phyloP scores from a whole-genome alignment of 805 yeast species.

The Kodamaea neixiangensis region DNA sequence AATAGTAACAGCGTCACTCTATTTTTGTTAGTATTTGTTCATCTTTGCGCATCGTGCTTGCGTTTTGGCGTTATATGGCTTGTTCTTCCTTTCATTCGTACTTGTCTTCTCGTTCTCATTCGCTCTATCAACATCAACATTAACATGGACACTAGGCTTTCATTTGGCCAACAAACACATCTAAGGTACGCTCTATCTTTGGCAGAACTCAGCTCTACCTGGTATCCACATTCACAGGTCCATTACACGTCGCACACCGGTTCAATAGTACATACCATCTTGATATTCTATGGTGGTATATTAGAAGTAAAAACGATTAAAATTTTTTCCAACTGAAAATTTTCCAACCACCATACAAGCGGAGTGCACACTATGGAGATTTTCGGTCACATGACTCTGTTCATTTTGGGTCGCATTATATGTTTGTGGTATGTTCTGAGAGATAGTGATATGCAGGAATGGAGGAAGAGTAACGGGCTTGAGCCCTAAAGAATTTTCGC shows the following conservation, averaged over 20 bases:
- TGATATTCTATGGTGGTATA: slow-evolving; percentile 17
- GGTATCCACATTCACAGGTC: neutral
- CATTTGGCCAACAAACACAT: too few relatives aligned
- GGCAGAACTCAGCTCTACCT: neutral
- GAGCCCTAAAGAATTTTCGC: slow-evolving; percentile 10
- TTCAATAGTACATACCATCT: slow-evolving; percentile 19
- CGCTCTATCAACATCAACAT: neutral
- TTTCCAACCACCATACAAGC: slow-evolving; percentile 2
- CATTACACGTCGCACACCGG: neutral
- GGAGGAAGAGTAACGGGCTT: slow-evolving; percentile 2
- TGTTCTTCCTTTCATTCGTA: neutral
- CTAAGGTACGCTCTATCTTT: neutral
- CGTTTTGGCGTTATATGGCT: too few relatives aligned
- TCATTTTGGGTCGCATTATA: neutral
- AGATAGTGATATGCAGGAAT: neutral
- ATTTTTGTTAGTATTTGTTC: slow-evolving; percentile 25
- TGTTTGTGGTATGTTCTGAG: neutral
- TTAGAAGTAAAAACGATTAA: slow-evolving; percentile 5
- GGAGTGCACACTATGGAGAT: slow-evolving; percentile 7
- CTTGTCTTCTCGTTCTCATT: too few relatives aligned
- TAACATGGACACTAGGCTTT: too few relatives aligned
- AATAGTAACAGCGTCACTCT: slow-evolving; percentile 99
- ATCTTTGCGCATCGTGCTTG: too few relatives aligned
- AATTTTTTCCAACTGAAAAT: slow-evolving; percentile 10
- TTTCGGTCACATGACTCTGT: slow-evolving; percentile 7